Base-by-base conservation (phyloP, 176 grass and related monocot genomes). In the Poa annua region DNA sequence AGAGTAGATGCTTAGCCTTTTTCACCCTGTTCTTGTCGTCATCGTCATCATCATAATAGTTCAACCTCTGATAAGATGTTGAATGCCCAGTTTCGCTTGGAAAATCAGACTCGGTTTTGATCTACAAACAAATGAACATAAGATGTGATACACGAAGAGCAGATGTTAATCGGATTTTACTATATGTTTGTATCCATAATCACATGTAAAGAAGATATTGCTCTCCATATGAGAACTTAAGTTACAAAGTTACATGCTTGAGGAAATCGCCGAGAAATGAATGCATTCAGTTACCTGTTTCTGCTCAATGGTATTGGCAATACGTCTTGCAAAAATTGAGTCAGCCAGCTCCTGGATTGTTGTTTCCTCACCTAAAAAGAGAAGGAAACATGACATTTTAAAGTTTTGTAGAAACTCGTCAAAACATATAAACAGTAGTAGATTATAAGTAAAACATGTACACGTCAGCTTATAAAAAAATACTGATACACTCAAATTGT, bases 251-350 rank as follows among this genome's bases (percentile, higher is more conserved):
- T 47, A 65, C 47, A 47, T 75, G 24, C 44, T 65, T 45, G 42
- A 33, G 26, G 33, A 64, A 64, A 64, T 64, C 29, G 34, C 45
- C 20, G 71, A 65, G 35, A 79, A 66, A 49, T 48, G 71, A 82
- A 50, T 83, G 49, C 75, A 83, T 56, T 61, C 0, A 5, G 3
- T 66, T 86, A 90, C 88, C 84, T 89, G 79, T 82, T 82, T 86
- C 73, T 89, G 79, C 25, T 87, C 73, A 78, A 84, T 81, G 79
- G 85, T 83, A 85, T 8, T 70, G 17, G 81, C 81, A 53, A 94
- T 50, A 64, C 90, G 88, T 33, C 86, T 91, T 77, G 89, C 90
- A 79, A 97, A 79, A 82, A 97, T 97, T 47, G 85, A 87, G 70
- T 97, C 84, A 66, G 88, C 83, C 76, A 97, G 71, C 52, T 89